phyloP scores from a whole-genome alignment of 768 basidiomycete species.

The Mycena galericulata region DNA sequence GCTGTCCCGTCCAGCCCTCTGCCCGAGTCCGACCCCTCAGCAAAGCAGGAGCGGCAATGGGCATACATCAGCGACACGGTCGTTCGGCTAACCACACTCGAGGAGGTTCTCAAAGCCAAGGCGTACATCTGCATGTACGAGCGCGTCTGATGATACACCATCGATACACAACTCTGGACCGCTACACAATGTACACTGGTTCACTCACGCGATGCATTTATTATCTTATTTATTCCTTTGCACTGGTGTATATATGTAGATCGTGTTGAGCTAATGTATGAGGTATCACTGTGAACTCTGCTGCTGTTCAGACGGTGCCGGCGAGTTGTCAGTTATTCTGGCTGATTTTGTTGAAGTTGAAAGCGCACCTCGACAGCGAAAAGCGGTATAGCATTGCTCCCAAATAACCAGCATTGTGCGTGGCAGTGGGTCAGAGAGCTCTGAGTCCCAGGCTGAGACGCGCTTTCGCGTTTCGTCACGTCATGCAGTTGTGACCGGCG shows the following conservation, averaged over 20 bases:
- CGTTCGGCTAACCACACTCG: constrained; percentile 83
- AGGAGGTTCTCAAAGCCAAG: constrained; percentile 91
- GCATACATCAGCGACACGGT: constrained; percentile 92
- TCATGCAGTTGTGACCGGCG: too few relatives aligned
- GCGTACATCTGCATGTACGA: constrained; percentile 97
- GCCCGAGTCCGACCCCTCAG: constrained; percentile 19
- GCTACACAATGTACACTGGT: background rate
- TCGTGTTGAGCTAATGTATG: constrained; percentile 22
- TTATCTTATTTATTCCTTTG: constrained; percentile 21
- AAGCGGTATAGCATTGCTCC: too few relatives aligned
- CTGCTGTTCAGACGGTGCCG: too few relatives aligned
- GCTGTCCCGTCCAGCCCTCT: constrained; percentile 15
- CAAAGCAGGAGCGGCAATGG: constrained; percentile 71
- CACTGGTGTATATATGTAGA: constrained; percentile 24
- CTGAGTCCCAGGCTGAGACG: too few relatives aligned
- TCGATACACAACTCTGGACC: background rate
- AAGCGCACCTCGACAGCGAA: too few relatives aligned
- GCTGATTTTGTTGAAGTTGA: too few relatives aligned
- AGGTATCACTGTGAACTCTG: too few relatives aligned
- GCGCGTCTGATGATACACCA: constrained; percentile 47
- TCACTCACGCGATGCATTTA: background rate
- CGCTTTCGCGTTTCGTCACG: too few relatives aligned
- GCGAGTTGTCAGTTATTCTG: too few relatives aligned
- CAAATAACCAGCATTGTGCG: too few relatives aligned
- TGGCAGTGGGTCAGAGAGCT: too few relatives aligned